A percentile compares a stretch with the other conserved stretches of the same genome.
These are phyloP conservation scores for Hylodesmum podocarpum DNA, from an alignment of 306 rosid species.

Conservation along the genomic window DNA sequence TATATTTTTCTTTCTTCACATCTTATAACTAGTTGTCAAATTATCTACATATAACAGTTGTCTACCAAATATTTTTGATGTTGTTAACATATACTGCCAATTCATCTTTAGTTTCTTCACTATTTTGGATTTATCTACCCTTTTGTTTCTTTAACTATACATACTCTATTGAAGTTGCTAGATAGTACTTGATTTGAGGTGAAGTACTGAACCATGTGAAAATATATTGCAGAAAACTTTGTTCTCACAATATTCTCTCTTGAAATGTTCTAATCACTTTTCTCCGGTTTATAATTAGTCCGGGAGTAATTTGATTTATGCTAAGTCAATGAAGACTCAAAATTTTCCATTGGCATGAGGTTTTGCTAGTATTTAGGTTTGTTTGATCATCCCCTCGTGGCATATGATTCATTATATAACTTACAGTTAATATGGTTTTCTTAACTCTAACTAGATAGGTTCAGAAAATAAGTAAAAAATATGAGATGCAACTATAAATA, in stretches of 20 bases:
- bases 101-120: not conserved
- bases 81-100: not conserved
- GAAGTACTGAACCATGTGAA: not conserved
- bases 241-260: not conserved
- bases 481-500: too few species aligned
- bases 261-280: not conserved
- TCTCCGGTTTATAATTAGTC: not conserved
- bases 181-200: too few species aligned
- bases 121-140: not conserved
- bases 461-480: too few species aligned
- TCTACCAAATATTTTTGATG: too few species aligned
- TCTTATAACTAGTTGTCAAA: too few species aligned
- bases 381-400: not conserved
- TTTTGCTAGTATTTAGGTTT: not conserved
- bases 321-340: not conserved
- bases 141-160: not conserved
- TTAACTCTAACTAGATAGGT: not conserved
- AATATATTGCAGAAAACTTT: not conserved
- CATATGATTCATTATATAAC: not conserved
- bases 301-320: not conserved
- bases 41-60: too few species aligned
- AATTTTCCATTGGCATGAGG: not conserved
- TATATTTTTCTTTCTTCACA: too few species aligned
- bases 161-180: not conserved
- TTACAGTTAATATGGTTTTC: not conserved